A percentile compares a stretch with the other conserved stretches of the same genome.
Evolutionary conservation across 148 eudicot species (phyloP).

Genomic region (Arctostaphylos glauca): DNA sequence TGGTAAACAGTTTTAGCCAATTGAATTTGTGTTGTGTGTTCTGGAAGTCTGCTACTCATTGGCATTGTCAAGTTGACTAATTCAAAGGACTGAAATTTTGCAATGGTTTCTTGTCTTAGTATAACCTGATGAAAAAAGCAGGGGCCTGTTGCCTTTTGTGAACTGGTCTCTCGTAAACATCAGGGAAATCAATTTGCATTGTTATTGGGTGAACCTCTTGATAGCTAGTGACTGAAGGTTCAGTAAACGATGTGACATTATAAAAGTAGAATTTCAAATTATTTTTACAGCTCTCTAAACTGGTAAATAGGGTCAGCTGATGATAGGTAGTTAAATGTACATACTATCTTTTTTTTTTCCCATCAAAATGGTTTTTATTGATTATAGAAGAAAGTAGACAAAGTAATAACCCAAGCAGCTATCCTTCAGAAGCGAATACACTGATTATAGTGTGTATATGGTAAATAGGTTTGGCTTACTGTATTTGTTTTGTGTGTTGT

Average conservation of each 20-base stretch:
- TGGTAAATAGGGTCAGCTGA: background rate
- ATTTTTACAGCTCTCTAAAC: background rate
- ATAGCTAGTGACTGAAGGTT: conserved; percentile 28
- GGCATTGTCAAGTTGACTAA: background rate
- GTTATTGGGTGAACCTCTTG: conserved; percentile 49
- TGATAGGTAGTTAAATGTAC: too few species aligned
- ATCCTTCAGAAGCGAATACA: too few species aligned
- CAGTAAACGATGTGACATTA: conserved; percentile 41
- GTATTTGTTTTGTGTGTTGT: background rate
- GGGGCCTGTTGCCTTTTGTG: conserved; percentile 29
- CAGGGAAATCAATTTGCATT: conserved; percentile 38
- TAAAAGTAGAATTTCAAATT: background rate
- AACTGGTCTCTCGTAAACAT: conserved; percentile 37
- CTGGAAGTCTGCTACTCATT: background rate
- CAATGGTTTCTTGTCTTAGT: background rate
- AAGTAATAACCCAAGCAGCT: too few species aligned
- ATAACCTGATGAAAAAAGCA: conserved; percentile 46
- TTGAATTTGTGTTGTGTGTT: background rate
- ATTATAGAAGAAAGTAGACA: too few species aligned
- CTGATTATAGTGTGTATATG: too few species aligned
- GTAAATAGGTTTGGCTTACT: background rate
- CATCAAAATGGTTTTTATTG: too few species aligned
- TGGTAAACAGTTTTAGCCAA: too few species aligned
- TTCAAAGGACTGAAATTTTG: background rate
- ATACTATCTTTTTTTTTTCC: too few species aligned